Percentiles rank a stretch among this genome's conserved stretches.
phyloP scores from a whole-genome alignment of 2,329 filamentous ascomycete species.

The Diaporthe ampelina region DNA sequence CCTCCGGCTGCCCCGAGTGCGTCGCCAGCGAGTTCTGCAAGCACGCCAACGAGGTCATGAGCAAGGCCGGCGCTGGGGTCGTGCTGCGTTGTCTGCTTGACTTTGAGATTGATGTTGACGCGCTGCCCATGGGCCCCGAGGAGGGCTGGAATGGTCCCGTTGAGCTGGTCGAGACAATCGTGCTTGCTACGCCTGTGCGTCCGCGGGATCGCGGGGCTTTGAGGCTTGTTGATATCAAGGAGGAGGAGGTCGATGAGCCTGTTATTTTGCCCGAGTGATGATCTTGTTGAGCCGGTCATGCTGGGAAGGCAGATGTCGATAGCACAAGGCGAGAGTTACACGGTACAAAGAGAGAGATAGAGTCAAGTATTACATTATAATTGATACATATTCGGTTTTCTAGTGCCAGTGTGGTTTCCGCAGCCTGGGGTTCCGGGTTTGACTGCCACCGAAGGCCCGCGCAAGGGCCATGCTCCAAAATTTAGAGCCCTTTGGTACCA shows the following conservation, averaged over 20 bases:
- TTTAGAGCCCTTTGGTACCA: background rate
- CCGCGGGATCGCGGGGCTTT: constrained; percentile 47
- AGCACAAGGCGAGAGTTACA: too few relatives aligned
- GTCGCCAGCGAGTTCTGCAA: constrained; percentile 88
- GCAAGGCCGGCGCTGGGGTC: constrained; percentile 87
- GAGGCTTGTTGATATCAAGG: constrained; percentile 42
- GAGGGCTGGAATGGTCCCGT: constrained; percentile 77
- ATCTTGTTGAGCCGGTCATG: background rate
- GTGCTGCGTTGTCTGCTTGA: constrained; percentile 83
- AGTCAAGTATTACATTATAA: background rate
- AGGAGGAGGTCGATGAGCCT: constrained; percentile 44
- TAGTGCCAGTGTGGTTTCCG: background rate
- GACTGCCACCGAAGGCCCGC: background rate
- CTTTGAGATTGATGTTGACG: constrained; percentile 83
- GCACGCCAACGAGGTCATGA: constrained; percentile 92
- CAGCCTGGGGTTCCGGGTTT: too few relatives aligned
- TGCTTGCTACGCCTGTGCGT: constrained; percentile 78
- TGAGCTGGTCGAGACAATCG: constrained; percentile 91
- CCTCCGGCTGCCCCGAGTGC: constrained; percentile 89
- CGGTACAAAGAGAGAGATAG: too few relatives aligned
- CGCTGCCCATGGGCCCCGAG: constrained; percentile 88
- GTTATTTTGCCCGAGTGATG: background rate
- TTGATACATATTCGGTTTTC: background rate
- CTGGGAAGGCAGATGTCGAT: too few relatives aligned
- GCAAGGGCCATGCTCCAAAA: background rate